Percentiles rank a stretch among this genome's conserved stretches.
These are phyloP conservation scores for Exophiala viscosa DNA, from an alignment of 2,329 filamentous ascomycete genomes.

Conservation along the genomic window DNA sequence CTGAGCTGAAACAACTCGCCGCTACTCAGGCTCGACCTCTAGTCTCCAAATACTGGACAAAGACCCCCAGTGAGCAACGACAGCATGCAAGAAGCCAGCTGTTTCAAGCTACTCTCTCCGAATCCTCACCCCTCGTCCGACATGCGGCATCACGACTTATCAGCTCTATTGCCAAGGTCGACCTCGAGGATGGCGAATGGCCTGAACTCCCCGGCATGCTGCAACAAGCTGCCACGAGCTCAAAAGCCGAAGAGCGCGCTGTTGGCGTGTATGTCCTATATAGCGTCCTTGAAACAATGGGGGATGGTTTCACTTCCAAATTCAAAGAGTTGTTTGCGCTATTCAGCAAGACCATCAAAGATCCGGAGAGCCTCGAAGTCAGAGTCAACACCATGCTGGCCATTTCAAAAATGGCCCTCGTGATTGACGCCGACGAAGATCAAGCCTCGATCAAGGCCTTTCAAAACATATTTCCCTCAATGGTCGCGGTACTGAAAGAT, in stretches of 20 bases:
- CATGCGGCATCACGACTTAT: constrained; percentile 87
- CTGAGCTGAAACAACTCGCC: constrained; percentile 78
- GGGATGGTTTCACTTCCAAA: constrained; percentile 78
- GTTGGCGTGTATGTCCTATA: constrained; percentile 91
- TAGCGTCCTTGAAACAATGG: constrained; percentile 83
- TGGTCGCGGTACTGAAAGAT: constrained; percentile 86
- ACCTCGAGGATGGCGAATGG: constrained; percentile 86
- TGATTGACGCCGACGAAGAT: constrained; percentile 85
- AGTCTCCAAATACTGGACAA: constrained; percentile 79
- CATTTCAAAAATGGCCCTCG: constrained; percentile 79
- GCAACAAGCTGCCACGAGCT: constrained; percentile 71
- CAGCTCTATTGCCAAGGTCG: constrained; percentile 77
- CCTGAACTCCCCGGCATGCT: constrained; percentile 73
- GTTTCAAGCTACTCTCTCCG: constrained; percentile 76
- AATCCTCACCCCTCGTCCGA: constrained; percentile 70
- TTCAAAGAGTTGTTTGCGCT: constrained; percentile 74
- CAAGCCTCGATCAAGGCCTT: constrained; percentile 68
- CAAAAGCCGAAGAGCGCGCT: constrained; percentile 74
- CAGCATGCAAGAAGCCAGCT: constrained; percentile 75
- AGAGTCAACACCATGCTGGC: constrained; percentile 92
- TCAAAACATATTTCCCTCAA: constrained; percentile 74
- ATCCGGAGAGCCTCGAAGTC: constrained; percentile 86
- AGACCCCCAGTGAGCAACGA: constrained; percentile 71
- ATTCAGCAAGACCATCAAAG: constrained; percentile 82
- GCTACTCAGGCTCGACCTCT: constrained; percentile 84